A percentile compares a stretch with the other conserved stretches of the same genome.
Conservation (phyloP, 768 basidiomycete species). For the Boletus rufocinnamomeus region DNA sequence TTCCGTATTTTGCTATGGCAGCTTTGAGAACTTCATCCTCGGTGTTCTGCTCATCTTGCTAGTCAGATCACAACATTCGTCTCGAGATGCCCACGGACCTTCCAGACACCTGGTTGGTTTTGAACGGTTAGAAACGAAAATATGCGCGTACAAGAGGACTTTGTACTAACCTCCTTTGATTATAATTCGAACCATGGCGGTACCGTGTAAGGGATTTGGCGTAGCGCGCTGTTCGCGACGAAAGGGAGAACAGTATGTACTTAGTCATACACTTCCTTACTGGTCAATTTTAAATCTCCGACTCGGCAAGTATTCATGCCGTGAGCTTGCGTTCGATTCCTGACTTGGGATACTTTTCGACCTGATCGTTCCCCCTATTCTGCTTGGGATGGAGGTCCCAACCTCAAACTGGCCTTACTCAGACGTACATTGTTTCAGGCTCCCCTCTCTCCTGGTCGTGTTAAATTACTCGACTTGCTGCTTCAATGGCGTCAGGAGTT, state of each 20-base stretch:
- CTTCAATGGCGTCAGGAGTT: constrained; percentile 1
- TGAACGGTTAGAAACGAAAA: constrained; percentile 4
- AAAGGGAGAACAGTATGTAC: not conserved
- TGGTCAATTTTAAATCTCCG: constrained; percentile 23
- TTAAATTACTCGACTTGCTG: not conserved
- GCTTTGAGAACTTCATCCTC: constrained; percentile 99
- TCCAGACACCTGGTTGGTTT: constrained; percentile 68
- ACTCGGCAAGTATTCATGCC: constrained; percentile 2
- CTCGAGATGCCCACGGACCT: constrained; percentile 46
- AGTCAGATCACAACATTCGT: not conserved
- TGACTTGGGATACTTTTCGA: not conserved
- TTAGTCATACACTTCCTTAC: constrained; percentile 15
- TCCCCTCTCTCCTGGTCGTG: too few species aligned
- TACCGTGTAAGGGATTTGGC: not conserved
- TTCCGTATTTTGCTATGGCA: constrained; percentile 96
- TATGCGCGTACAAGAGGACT: not conserved
- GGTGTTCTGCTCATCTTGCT: constrained; percentile 62
- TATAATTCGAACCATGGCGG: constrained; percentile 79
- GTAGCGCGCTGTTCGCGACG: not conserved
- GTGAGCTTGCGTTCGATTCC: constrained; percentile 7
- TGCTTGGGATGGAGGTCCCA: not conserved
- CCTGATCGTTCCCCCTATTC: constrained; percentile 17
- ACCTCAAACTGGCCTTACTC: not conserved
- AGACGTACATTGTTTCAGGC: not conserved
- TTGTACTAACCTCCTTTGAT: constrained; percentile 77